Base-by-base conservation (phyloP, 352 stramenopile genomes). In the Phytopythium aichiense region DNA sequence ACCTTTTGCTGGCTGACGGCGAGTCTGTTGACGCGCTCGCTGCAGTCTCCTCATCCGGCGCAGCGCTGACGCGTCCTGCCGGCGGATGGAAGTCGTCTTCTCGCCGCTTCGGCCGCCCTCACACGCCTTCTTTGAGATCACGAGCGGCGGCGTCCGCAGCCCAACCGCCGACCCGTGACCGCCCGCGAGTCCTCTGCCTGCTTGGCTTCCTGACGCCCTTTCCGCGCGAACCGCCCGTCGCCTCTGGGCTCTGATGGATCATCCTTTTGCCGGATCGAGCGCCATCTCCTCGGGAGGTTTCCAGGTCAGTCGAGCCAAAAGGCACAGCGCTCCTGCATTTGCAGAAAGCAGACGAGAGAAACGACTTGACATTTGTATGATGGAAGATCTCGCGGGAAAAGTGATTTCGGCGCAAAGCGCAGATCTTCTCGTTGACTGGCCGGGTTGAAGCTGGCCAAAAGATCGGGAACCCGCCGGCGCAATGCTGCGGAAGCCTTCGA, bases 61-160 rank as follows among this genome's bases (percentile, higher is more conserved):
- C 20, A 61, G 58, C 28, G 45, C 56, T 12, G 61, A 77, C n/a
- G 67, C 61, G 2, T 68, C 60, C 18, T 53, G 54, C 31, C 72
- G 84, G 7, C 63, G 64, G 25, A 58, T 88, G 42, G 60, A 81
- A n/a, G 73, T 91, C 18, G 56, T 61, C 42, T 87, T 91, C 61
- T 91, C 84, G 9, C 81, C 84, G 35, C 76, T 82, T 23, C 65
- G 86, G 33, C 64, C 73, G 50, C 55, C 56, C 31, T 61, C 61
- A 22, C 63, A 55, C 7, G 75, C 81, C 43, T 56, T 37, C 11
- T 93, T 93, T 63, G 67, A 76, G 42, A 87, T 93, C 71, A 89
- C 84, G 25, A 68, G 57, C 55, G 63, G 71, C 11, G 81, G 81
- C 16, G 66, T 91, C n/a, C 53, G 11, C 31, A 43, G 64, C 35